These are phyloP conservation scores for carrot (Daucus carota) DNA, from an alignment of 129 eudicot genomes.

Conservation along the genomic window DNA sequence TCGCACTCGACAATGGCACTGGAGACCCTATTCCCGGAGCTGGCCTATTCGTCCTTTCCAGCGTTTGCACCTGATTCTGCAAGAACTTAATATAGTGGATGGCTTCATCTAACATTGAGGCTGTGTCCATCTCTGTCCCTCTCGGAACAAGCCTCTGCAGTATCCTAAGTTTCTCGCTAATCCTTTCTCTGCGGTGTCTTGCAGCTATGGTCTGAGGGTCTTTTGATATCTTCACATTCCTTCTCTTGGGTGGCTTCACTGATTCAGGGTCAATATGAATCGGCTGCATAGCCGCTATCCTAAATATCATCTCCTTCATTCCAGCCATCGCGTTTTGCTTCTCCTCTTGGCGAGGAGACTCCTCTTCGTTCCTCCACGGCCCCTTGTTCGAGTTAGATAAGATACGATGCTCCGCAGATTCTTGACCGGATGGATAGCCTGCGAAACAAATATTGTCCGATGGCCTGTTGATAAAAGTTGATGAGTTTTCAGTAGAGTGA, in stretches of 20 bases:
- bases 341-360: slow-evolving; percentile 22
- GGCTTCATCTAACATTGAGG: slow-evolving; percentile 91
- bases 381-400: slow-evolving; percentile 18
- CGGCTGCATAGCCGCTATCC: slow-evolving; percentile 90
- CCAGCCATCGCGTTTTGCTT: slow-evolving; percentile 59
- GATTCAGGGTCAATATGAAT: slow-evolving; percentile 86
- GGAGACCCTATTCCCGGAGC: slow-evolving; percentile 49
- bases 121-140: slow-evolving; percentile 92
- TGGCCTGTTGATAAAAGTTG: slow-evolving; percentile 24
- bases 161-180: slow-evolving; percentile 77
- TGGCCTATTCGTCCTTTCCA: slow-evolving; percentile 45
- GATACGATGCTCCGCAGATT: slow-evolving; percentile 18
- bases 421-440: slow-evolving; percentile 13
- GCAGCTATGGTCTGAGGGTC: slow-evolving; percentile 93
- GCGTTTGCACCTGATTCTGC: slow-evolving; percentile 65
- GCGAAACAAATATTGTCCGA: slow-evolving; percentile 32
- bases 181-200: slow-evolving; percentile 80
- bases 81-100: slow-evolving; percentile 79
- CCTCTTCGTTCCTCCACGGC: slow-evolving; percentile 20
- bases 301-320: slow-evolving; percentile 80
- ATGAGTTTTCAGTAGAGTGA: slow-evolving; percentile 19
- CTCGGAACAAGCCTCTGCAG: slow-evolving; percentile 89
- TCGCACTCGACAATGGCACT: slow-evolving; percentile 64
- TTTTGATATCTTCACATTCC: slow-evolving; percentile 82
- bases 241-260: slow-evolving; percentile 68